Percentiles rank a stretch among this genome's conserved stretches.
Evolutionary conservation across 1,139 yeast species (phyloP).

Genomic region (Chernovozyma aurita): DNA sequence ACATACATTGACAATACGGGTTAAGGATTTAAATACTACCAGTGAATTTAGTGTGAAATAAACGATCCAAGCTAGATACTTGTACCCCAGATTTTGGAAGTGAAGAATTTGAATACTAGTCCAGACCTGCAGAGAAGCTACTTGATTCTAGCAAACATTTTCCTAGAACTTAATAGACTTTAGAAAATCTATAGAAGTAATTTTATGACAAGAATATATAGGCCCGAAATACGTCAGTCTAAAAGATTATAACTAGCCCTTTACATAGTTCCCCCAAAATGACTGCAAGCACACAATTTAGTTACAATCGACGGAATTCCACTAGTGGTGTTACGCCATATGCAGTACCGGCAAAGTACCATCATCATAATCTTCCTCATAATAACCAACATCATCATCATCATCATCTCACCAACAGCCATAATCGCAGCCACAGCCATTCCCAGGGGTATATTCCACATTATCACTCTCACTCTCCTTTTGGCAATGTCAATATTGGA

Average conservation of each 20-base stretch:
- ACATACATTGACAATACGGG: not conserved
- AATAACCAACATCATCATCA: slow-evolving; percentile 4
- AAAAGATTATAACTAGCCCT: not conserved
- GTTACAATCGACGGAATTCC: slow-evolving; percentile 31
- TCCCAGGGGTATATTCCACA: not conserved
- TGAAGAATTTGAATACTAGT: too few species aligned
- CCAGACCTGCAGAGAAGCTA: not conserved
- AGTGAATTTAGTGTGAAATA: not conserved
- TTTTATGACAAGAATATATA: too few species aligned
- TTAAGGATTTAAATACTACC: not conserved
- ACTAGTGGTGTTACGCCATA: slow-evolving; percentile 24
- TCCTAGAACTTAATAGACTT: not conserved
- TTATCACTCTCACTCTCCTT: not conserved
- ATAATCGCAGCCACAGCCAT: slow-evolving; percentile 3
- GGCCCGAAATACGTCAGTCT: not conserved
- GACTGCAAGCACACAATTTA: slow-evolving; percentile 27
- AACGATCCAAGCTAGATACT: not conserved
- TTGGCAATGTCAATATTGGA: slow-evolving; percentile 15
- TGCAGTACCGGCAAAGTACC: slow-evolving; percentile 30
- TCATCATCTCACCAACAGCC: slow-evolving; percentile 6
- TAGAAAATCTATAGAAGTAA: not conserved
- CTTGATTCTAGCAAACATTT: not conserved
- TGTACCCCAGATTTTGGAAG: not conserved
- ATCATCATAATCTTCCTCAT: slow-evolving; percentile 14
- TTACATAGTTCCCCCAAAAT: slow-evolving; percentile 8